Conservation (phyloP, 2,329 filamentous ascomycete genomes). For the Fusarium sp. region DNA sequence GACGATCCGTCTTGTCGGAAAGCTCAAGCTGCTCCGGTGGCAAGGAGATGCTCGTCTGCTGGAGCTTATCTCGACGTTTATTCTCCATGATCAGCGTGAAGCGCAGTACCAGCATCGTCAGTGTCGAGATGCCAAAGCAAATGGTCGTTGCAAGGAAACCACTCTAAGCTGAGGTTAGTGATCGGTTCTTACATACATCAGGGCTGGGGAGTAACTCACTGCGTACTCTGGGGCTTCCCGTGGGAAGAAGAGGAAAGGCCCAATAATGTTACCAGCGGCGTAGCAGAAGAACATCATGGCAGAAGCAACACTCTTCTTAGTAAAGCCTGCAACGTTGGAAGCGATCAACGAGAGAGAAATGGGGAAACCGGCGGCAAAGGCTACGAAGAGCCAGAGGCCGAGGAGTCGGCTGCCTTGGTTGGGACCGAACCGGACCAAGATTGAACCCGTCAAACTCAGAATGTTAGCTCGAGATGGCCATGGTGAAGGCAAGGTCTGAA, state of each 20-base stretch:
- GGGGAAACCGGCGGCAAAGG: constrained; percentile 35
- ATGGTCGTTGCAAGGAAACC: constrained; percentile 36
- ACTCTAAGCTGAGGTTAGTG: constrained; percentile 16
- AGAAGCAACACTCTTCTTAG: constrained; percentile 35
- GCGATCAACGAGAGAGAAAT: constrained; percentile 33
- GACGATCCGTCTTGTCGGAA: constrained; percentile 32
- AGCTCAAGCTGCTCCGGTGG: constrained; percentile 12
- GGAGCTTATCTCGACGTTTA: constrained; percentile 24
- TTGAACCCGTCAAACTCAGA: constrained; percentile 26
- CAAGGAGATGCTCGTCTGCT: background rate
- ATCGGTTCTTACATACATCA: too few species aligned
- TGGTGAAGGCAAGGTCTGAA: background rate
- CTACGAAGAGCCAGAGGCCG: constrained; percentile 31
- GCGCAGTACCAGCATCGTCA: constrained; percentile 26
- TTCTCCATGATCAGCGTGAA: constrained; percentile 29
- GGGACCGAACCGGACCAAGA: constrained; percentile 31
- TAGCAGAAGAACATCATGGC: constrained; percentile 41
- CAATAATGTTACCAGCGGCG: constrained; percentile 32
- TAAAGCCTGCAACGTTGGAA: constrained; percentile 37
- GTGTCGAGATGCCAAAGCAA: constrained; percentile 30
- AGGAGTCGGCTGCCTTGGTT: constrained; percentile 29
- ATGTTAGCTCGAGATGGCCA: background rate
- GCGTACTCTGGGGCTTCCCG: constrained; percentile 29
- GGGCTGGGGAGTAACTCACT: constrained; percentile 31
- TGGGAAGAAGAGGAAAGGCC: constrained; percentile 37